Base-by-base conservation (phyloP, 306 rosid species). In the Prunus dulcis region DNA sequence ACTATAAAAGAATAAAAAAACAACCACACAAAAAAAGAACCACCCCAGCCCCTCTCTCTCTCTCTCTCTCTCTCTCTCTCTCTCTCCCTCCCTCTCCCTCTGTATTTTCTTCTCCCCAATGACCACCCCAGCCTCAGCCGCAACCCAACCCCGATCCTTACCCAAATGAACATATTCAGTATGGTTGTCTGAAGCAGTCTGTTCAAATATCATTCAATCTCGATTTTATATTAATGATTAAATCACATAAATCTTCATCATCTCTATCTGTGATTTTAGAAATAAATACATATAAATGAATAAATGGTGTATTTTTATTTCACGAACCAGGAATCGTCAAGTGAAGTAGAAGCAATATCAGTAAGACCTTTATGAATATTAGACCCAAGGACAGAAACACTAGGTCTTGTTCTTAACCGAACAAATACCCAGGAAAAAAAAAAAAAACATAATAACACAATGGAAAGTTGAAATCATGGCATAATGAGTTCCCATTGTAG, bases 341-440 rank as follows among this genome's bases (percentile, higher is more conserved):
- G 63, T 70, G 86, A 80, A 23, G 84, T 81, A 80, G 89, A 90
- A 73, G 96, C 95, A 66, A 92, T 77, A 79, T 94, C 95, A 61
- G 93, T 82, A 63, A 91, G 79, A 80, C 95, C 98, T 85, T 79
- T 87, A 77, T 73, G 82, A 72, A 70, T 70, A 72, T 68, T 80
- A 56, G 87, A 82, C 28, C 93, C 90, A 74, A 72, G 66, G 78
- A 79, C 78, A 49, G 87, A 85, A 45, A 86, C 14, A 20, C 66
- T 20, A 20, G 64, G 70, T 86, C 94, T 87, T 74, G 91, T 88
- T 75, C 73, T 80, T 79, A 94, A 85, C 50, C 60, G 51, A 55
- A 86, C 6, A 56, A 50, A 28, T 70, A 28, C 62, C 46, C 2
- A 19, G 2, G 18, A 6, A 28, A 9, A 20, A 9, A 20, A 27